phyloP scores from a whole-genome alignment of 208 protist genomes.

The Angomonas deanei region DNA sequence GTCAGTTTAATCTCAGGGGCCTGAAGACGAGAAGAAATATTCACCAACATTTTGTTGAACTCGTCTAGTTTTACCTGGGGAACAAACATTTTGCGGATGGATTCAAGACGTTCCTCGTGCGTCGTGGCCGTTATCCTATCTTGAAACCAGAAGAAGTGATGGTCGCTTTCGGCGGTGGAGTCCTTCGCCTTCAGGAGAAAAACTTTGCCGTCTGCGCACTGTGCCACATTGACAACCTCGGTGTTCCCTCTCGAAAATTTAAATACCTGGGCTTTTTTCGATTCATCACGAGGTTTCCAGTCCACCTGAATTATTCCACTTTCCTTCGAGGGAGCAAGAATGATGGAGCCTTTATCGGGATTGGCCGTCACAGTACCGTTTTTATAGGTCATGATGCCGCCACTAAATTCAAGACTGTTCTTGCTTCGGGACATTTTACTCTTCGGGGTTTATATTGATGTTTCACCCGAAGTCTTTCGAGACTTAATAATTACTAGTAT shows the following conservation, averaged over 20 bases:
- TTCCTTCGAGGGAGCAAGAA: slow-evolving; percentile 29
- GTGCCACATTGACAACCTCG: slow-evolving; percentile 35
- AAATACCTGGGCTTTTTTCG: not conserved
- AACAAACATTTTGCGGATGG: not conserved
- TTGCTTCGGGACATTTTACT: not conserved
- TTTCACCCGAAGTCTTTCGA: too few relatives aligned
- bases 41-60: slow-evolving; percentile 55
- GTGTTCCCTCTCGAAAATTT: not conserved
- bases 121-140: slow-evolving; percentile 32
- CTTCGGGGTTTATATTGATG: too few relatives aligned
- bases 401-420: slow-evolving; percentile 48
- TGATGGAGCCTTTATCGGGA: slow-evolving; percentile 40
- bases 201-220: slow-evolving; percentile 73
- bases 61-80: slow-evolving; percentile 32
- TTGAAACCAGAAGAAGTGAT: slow-evolving; percentile 82
- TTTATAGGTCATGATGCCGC: slow-evolving; percentile 60
- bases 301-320: slow-evolving; percentile 33
- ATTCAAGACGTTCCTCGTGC: not conserved
- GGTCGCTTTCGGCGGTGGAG: slow-evolving; percentile 10
- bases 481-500: too few relatives aligned
- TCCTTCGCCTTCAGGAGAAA: slow-evolving; percentile 51
- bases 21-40: slow-evolving; percentile 26
- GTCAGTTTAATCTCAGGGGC: slow-evolving; percentile 18
- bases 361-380: slow-evolving; percentile 56
- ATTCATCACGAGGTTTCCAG: slow-evolving; percentile 18